Conservation (phyloP, 2,329 filamentous ascomycete genomes). For the Ramichloridium luteum region DNA sequence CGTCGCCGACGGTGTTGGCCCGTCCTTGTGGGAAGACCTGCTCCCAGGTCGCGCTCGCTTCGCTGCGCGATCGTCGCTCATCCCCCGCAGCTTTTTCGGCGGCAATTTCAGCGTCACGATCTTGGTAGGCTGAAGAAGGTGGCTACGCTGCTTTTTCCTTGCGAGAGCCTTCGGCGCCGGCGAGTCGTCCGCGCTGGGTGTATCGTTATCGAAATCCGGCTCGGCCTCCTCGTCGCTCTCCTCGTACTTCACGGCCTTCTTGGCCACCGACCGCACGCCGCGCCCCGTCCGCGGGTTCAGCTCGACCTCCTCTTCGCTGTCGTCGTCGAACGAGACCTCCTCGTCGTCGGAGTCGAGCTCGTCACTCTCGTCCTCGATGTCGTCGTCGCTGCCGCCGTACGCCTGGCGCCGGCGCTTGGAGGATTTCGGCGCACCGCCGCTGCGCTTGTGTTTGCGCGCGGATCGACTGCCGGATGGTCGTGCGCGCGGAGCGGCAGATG, state of each 20-base stretch:
- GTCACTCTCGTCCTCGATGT: conserved; percentile 28
- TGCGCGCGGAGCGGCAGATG: conserved; percentile 11
- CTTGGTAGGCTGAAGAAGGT: conserved; percentile 16
- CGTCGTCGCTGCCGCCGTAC: conserved; percentile 35
- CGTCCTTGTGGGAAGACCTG: conserved; percentile 26
- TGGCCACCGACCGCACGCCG: conserved; percentile 43
- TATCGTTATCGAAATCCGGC: conserved; percentile 23
- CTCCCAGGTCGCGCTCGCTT: conserved; percentile 29
- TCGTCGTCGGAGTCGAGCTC: conserved; percentile 31
- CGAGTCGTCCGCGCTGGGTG: conserved; percentile 6
- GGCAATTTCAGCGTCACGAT: conserved; percentile 32
- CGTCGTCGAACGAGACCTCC: conserved; percentile 30
- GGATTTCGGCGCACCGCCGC: conserved; percentile 15
- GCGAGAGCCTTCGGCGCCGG: background rate
- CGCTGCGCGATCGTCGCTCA: conserved; percentile 4
- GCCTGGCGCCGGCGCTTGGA: conserved; percentile 25
- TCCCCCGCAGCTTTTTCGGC: conserved; percentile 11
- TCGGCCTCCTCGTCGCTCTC: conserved; percentile 38
- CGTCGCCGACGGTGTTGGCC: conserved; percentile 20
- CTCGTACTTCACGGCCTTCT: conserved; percentile 44
- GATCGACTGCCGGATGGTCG: conserved; percentile 11
- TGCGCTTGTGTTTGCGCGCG: conserved; percentile 16
- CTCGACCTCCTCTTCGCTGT: conserved; percentile 36
- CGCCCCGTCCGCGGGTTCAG: conserved; percentile 45
- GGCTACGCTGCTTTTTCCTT: conserved; percentile 4